Evolutionary conservation across 2,329 filamentous ascomycete species (phyloP).

Genomic region (Massarina eburnea): DNA sequence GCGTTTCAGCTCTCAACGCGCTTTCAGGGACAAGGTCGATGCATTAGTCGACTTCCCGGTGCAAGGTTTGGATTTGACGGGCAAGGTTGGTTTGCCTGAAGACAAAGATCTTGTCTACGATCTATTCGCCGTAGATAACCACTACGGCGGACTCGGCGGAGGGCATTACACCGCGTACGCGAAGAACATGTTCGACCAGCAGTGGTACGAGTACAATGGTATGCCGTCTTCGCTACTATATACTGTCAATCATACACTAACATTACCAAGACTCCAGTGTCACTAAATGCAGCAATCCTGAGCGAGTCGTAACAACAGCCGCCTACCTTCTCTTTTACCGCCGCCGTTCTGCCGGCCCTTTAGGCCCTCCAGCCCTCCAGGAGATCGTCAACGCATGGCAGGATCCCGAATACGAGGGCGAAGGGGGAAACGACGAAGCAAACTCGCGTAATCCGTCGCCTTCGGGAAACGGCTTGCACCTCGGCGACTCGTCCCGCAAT

Average conservation of each 20-base stretch:
- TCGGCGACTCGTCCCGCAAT: conserved; percentile 84
- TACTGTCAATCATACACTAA: conserved; percentile 43
- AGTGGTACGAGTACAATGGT: conserved; percentile 99
- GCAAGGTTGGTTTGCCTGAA: conserved; percentile 76
- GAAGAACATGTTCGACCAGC: conserved; percentile 83
- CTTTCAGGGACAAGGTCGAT: conserved; percentile 87
- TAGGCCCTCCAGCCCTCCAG: conserved; percentile 77
- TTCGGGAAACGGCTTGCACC: conserved; percentile 82
- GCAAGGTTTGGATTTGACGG: conserved; percentile 79
- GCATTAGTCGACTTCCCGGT: conserved; percentile 89
- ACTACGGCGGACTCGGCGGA: conserved; percentile 89
- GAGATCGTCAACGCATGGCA: conserved; percentile 68
- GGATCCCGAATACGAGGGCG: conserved; percentile 45
- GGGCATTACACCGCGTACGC: conserved; percentile 96
- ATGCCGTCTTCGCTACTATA: conserved; percentile 18
- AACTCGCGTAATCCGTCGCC: conserved; percentile 40
- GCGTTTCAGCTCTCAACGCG: conserved; percentile 84
- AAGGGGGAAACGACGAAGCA: conserved; percentile 42
- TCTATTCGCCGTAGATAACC: conserved; percentile 92
- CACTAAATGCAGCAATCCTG: conserved; percentile 60
- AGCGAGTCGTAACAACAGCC: conserved; percentile 68
- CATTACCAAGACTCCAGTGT: conserved; percentile 69
- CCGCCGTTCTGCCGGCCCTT: conserved; percentile 71
- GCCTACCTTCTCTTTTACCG: conserved; percentile 97
- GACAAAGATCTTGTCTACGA: conserved; percentile 86